phyloP scores from a whole-genome alignment of 768 basidiomycete genomes.

The Tulasnella sp. region DNA sequence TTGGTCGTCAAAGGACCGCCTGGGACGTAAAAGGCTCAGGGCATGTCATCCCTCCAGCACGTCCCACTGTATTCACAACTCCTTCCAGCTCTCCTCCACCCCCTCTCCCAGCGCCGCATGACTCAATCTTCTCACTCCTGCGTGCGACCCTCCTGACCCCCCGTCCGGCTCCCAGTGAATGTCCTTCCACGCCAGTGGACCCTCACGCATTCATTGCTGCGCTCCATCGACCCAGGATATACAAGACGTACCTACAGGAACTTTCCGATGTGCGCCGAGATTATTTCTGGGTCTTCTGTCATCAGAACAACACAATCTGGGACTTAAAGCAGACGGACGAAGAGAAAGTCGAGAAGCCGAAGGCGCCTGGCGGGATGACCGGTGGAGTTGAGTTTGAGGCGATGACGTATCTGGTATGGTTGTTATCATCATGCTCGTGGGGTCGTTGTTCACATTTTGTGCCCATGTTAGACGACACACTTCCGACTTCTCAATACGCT shows the following conservation, averaged over 20 bases:
- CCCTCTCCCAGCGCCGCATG: conserved; percentile 66
- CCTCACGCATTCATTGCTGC: conserved; percentile 75
- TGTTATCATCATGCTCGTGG: background rate
- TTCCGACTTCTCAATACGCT: conserved; percentile 78
- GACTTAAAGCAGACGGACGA: conserved; percentile 73
- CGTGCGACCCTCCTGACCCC: conserved; percentile 65
- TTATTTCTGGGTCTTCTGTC: conserved; percentile 96
- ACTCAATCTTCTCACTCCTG: conserved; percentile 59
- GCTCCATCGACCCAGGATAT: conserved; percentile 56
- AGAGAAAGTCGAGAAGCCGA: conserved; percentile 71
- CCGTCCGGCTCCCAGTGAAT: conserved; percentile 53
- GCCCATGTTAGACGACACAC: conserved; percentile 58
- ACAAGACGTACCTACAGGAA: conserved; percentile 72
- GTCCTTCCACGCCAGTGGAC: conserved; percentile 46
- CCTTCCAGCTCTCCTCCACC: conserved; percentile 32
- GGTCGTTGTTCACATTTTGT: background rate
- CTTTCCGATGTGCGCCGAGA: conserved; percentile 85
- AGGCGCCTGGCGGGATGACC: conserved; percentile 95
- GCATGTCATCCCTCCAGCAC: conserved; percentile 20
- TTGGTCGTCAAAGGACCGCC: conserved; percentile 23
- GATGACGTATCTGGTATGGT: conserved; percentile 81
- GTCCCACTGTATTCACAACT: conserved; percentile 18
- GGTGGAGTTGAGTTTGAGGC: conserved; percentile 98
- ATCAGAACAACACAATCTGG: conserved; percentile 90
- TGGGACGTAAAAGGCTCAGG: conserved; percentile 12